A percentile compares a stretch with the other conserved stretches of the same genome.
These are phyloP conservation scores for Alternaria triticimaculans DNA, from an alignment of 2,329 filamentous ascomycete genomes.

Conservation along the genomic window DNA sequence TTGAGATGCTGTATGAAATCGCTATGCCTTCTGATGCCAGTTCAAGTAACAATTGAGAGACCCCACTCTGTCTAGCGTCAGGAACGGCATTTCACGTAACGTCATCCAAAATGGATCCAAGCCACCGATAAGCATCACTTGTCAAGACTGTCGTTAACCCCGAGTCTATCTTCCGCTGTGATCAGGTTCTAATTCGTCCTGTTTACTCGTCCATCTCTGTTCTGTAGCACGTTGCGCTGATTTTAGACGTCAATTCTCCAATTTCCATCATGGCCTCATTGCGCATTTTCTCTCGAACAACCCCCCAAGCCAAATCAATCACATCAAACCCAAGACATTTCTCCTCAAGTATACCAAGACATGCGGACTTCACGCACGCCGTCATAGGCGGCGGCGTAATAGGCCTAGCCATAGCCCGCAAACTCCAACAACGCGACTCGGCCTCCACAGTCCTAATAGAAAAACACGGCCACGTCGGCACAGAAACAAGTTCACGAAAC, in stretches of 20 bases:
- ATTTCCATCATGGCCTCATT: constrained; percentile 19
- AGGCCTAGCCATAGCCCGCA: constrained; percentile 78
- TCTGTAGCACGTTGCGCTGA: not conserved
- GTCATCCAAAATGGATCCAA: constrained; percentile 5
- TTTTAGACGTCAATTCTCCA: not conserved
- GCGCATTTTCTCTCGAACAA: constrained; percentile 7
- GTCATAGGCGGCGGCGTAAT: constrained; percentile 76
- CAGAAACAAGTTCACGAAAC: constrained; percentile 88
- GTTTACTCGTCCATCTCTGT: not conserved
- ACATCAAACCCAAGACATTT: constrained; percentile 19
- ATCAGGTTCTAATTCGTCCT: not conserved
- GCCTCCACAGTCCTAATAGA: constrained; percentile 80
- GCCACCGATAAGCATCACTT: constrained; percentile 4
- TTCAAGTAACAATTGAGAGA: not conserved
- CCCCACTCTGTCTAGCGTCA: constrained; percentile 10
- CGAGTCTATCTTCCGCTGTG: not conserved
- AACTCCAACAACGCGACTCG: constrained; percentile 67
- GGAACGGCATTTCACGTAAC: constrained; percentile 10
- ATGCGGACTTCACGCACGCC: constrained; percentile 69
- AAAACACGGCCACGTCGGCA: constrained; percentile 75
- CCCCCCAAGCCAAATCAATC: not conserved
- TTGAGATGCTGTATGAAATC: not conserved
- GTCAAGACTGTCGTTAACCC: not conserved
- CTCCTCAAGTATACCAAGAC: constrained; percentile 33
- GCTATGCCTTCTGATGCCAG: not conserved